phyloP scores from a whole-genome alignment of 805 yeast species.

The Clavispora vitiphila region DNA sequence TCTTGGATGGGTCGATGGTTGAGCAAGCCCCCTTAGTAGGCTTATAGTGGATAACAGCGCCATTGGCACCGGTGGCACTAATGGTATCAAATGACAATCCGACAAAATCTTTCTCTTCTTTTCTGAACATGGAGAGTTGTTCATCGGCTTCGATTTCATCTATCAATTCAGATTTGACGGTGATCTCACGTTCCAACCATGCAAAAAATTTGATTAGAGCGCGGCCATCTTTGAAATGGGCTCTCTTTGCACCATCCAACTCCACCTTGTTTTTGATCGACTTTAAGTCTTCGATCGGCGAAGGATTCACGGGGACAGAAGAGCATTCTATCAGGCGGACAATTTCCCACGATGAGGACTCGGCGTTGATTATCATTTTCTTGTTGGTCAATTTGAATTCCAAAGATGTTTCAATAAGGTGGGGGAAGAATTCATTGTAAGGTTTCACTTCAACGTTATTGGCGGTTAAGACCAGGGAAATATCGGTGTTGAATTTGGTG shows the following conservation, averaged over 20 bases:
- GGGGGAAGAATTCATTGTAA: slow-evolving; percentile 44
- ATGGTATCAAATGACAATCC: slow-evolving; percentile 74
- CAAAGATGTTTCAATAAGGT: slow-evolving; percentile 34
- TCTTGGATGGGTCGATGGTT: slow-evolving; percentile 47
- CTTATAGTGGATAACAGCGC: slow-evolving; percentile 71
- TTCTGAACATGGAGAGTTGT: slow-evolving; percentile 33
- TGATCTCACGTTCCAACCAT: slow-evolving; percentile 55
- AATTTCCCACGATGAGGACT: slow-evolving; percentile 36
- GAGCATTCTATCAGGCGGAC: slow-evolving; percentile 29
- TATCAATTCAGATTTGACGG: slow-evolving; percentile 33
- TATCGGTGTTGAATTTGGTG: slow-evolving; percentile 32
- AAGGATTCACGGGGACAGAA: slow-evolving; percentile 23
- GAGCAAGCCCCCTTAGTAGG: slow-evolving; percentile 45
- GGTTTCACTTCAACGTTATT: slow-evolving; percentile 29
- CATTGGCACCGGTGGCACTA: slow-evolving; percentile 70
- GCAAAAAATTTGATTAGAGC: slow-evolving; percentile 51
- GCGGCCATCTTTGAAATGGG: slow-evolving; percentile 56
- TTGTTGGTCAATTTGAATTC: slow-evolving; percentile 27
- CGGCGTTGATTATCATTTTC: slow-evolving; percentile 26
- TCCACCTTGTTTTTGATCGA: slow-evolving; percentile 48
- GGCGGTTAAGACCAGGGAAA: slow-evolving; percentile 19
- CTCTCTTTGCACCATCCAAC: slow-evolving; percentile 44
- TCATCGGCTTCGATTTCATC: slow-evolving; percentile 61
- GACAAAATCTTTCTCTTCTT: slow-evolving; percentile 42
- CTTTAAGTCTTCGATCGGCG: slow-evolving; percentile 47